Conservation (phyloP, 306 rosid genomes). For the Sindora glabra region DNA sequence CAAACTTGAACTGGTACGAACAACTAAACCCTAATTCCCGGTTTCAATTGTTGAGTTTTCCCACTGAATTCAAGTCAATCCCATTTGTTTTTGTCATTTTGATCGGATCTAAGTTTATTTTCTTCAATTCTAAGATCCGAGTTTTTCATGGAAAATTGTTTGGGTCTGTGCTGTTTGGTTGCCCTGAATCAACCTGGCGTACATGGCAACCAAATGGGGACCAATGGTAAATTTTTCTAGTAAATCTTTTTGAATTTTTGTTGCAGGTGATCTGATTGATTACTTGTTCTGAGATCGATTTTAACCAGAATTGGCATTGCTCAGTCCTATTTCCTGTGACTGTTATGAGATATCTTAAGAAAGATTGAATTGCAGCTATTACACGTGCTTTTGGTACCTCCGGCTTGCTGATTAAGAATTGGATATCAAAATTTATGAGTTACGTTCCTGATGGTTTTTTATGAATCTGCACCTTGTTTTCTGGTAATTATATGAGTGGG, state of each 20-base stretch:
- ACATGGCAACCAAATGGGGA: background rate
- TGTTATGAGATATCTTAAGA: background rate
- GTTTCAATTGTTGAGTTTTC: background rate
- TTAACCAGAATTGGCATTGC: slow-evolving; percentile 7
- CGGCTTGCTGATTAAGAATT: slow-evolving; percentile 14
- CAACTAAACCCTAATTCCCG: slow-evolving; percentile 57
- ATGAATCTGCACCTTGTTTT: slow-evolving; percentile 3
- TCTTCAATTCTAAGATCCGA: slow-evolving; percentile 27
- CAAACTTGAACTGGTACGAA: slow-evolving; percentile 26
- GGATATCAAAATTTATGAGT: background rate
- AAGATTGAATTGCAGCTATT: background rate
- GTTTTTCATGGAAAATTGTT: slow-evolving; percentile 12
- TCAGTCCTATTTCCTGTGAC: slow-evolving; percentile 3
- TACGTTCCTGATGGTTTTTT: slow-evolving; percentile 8
- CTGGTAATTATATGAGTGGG: slow-evolving; percentile 16
- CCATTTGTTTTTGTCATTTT: slow-evolving; percentile 3
- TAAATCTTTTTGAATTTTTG: slow-evolving; percentile 29
- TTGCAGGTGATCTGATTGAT: slow-evolving; percentile 39
- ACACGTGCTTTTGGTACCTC: background rate
- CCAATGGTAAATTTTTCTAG: slow-evolving; percentile 13
- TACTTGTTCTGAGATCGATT: slow-evolving; percentile 17
- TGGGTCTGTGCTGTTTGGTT: slow-evolving; percentile 12
- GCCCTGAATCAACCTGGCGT: slow-evolving; percentile 8
- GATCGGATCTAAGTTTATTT: slow-evolving; percentile 37
- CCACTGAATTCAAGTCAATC: slow-evolving; percentile 11